Conservation (phyloP, 164 flowering plant species). For the Aristolochia californica region DNA sequence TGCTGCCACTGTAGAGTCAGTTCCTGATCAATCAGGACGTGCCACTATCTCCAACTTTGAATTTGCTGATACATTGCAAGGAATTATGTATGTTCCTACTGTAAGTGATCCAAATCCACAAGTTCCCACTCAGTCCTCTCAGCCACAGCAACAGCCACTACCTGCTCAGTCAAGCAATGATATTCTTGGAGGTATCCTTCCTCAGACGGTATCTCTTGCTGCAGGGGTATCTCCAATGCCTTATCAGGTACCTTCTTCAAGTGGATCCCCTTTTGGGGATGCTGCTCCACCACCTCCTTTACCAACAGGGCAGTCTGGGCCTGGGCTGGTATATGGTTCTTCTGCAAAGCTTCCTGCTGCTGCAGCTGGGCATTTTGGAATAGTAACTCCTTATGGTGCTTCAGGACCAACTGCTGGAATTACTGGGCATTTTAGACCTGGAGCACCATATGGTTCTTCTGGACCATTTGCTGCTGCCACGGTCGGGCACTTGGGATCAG, state of each 20-base stretch:
- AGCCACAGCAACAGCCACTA: constrained; percentile 28
- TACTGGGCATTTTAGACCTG: not conserved
- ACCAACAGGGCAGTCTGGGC: no score
- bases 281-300: no score
- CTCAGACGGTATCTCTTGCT: constrained; percentile 16
- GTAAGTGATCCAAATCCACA: constrained; percentile 9
- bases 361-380: not conserved
- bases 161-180: constrained; percentile 27
- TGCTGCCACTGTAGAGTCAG: constrained; percentile 16
- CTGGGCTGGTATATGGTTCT: no score
- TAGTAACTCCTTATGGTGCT: not conserved
- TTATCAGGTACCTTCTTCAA: not conserved
- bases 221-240: not conserved
- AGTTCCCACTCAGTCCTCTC: constrained; percentile 26
- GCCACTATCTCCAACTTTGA: constrained; percentile 20
- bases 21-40: constrained; percentile 15
- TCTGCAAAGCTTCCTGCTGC: not conserved
- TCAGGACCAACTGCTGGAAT: constrained; percentile 13
- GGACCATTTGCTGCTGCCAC: constrained; percentile 7
- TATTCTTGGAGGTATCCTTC: constrained; percentile 6
- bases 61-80: constrained; percentile 41
- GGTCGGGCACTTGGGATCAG: not conserved
- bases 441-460: constrained; percentile 19
- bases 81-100: constrained; percentile 25
- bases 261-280: no score